These are phyloP conservation scores for Macadamia tetraphylla DNA, from an alignment of 164 flowering plant species.

Conservation along the genomic window DNA sequence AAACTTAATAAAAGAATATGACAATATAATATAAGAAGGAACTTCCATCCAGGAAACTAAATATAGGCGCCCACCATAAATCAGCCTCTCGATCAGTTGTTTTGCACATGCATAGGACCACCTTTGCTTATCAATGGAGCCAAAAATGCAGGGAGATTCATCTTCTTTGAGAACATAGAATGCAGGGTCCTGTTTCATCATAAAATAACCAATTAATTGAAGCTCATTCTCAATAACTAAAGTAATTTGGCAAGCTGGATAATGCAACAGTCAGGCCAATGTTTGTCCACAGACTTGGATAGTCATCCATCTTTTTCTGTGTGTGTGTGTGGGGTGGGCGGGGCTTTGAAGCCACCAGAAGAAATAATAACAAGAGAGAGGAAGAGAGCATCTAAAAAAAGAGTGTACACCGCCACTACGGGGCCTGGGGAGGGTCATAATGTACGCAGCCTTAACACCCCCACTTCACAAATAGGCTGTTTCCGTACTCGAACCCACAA, in stretches of 20 bases:
- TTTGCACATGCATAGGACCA: conserved; percentile 56
- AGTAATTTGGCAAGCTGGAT: not conserved
- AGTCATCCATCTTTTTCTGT: too few relatives aligned
- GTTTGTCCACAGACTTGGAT: not conserved
- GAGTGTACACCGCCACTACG: too few relatives aligned
- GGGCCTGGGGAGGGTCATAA: too few relatives aligned
- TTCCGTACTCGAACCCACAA: too few relatives aligned
- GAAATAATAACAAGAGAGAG: not conserved
- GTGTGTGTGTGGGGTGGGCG: too few relatives aligned
- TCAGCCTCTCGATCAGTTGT: conserved; percentile 43
- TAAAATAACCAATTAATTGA: conserved; percentile 1
- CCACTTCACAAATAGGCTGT: too few relatives aligned
- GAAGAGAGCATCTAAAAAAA: not conserved
- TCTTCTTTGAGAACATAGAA: conserved; percentile 40
- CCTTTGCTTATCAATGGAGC: conserved; percentile 46
- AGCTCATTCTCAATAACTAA: not conserved
- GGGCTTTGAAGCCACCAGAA: too few relatives aligned
- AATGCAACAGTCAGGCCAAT: not conserved
- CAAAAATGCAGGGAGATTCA: conserved; percentile 47
- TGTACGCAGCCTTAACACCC: too few relatives aligned
- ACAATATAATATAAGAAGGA: not conserved
- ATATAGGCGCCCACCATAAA: conserved; percentile 22
- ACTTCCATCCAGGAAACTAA: not conserved
- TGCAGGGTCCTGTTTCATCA: conserved; percentile 25
- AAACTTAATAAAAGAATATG: not conserved